Conservation (phyloP, 1,284 basidiomycete species). For the Melampsora larici-populina region DNA sequence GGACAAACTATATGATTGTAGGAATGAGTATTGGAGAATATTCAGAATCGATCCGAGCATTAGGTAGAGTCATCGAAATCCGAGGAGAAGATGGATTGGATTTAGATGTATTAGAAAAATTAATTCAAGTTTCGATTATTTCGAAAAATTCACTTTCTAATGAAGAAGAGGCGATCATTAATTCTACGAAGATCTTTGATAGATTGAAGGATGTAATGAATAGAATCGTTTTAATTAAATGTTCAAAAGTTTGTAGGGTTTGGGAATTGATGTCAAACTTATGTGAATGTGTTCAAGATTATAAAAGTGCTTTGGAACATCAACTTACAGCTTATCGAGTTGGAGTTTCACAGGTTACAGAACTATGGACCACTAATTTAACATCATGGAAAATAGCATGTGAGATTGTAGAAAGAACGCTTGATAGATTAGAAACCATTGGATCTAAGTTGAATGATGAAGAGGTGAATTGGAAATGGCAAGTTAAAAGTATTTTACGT, state of each 20-base stretch:
- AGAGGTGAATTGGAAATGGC: constrained; percentile 13
- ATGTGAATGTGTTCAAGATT: constrained; percentile 66
- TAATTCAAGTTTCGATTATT: constrained; percentile 67
- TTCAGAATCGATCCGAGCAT: constrained; percentile 77
- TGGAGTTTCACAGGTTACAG: constrained; percentile 65
- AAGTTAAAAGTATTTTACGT: constrained; percentile 4
- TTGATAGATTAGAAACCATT: neutral
- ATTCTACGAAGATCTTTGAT: constrained; percentile 56
- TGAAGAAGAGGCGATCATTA: constrained; percentile 45
- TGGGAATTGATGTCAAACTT: constrained; percentile 70
- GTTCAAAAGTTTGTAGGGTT: constrained; percentile 60
- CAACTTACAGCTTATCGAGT: constrained; percentile 78
- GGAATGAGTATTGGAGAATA: constrained; percentile 89
- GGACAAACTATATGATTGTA: constrained; percentile 96
- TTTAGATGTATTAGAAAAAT: constrained; percentile 76
- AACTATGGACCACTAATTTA: constrained; percentile 44
- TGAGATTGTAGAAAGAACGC: neutral
- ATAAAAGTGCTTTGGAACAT: constrained; percentile 64
- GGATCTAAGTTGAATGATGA: neutral
- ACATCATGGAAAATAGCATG: constrained; percentile 5
- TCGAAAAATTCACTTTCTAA: constrained; percentile 17
- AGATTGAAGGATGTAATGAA: constrained; percentile 65
- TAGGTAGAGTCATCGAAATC: constrained; percentile 77
- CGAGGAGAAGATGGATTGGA: constrained; percentile 72
- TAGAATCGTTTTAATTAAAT: constrained; percentile 65